Evolutionary conservation across 768 basidiomycete species (phyloP).

Genomic region (Pisolithus microcarpus): DNA sequence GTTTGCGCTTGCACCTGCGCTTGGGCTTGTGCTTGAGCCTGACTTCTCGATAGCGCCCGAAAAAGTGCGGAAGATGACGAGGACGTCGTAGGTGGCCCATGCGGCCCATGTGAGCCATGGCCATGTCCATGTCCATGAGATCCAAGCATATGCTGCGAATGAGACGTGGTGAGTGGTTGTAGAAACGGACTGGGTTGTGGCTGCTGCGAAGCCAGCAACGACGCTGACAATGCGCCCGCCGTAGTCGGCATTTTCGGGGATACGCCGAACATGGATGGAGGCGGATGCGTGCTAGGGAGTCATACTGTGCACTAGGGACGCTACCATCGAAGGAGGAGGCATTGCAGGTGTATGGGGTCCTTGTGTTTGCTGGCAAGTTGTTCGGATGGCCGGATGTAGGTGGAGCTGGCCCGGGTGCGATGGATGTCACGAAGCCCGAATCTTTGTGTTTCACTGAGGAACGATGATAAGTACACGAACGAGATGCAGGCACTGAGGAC

Average conservation of each 20-base stretch:
- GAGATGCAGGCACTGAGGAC: no score
- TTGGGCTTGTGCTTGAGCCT: not conserved
- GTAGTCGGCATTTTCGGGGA: conserved; percentile 6
- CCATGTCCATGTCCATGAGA: no score
- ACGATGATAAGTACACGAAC: not conserved
- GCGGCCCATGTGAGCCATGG: not conserved
- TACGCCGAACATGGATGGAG: conserved; percentile 19
- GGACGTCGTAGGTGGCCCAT: conserved; percentile 8
- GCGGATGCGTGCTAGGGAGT: conserved; percentile 27
- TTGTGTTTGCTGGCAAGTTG: conserved; percentile 2
- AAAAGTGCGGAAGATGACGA: conserved; percentile 19
- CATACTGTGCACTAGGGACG: conserved; percentile 20
- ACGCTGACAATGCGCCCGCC: conserved; percentile 8
- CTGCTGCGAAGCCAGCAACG: conserved; percentile 15
- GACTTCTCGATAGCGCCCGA: conserved; percentile 18
- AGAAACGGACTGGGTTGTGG: conserved; percentile 26
- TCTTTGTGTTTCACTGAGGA: conserved; percentile 21
- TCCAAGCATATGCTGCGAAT: conserved; percentile 4
- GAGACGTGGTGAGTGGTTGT: conserved; percentile 12
- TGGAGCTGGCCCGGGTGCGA: conserved; percentile 3
- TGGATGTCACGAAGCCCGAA: conserved; percentile 1
- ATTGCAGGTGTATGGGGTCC: conserved; percentile 1
- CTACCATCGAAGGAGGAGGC: conserved; percentile 14
- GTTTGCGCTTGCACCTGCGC: not conserved
- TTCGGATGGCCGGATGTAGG: conserved; percentile 5